These are phyloP conservation scores for Chlorella variabilis DNA, from an alignment of 163 green algal genomes.

Conservation along the genomic window DNA sequence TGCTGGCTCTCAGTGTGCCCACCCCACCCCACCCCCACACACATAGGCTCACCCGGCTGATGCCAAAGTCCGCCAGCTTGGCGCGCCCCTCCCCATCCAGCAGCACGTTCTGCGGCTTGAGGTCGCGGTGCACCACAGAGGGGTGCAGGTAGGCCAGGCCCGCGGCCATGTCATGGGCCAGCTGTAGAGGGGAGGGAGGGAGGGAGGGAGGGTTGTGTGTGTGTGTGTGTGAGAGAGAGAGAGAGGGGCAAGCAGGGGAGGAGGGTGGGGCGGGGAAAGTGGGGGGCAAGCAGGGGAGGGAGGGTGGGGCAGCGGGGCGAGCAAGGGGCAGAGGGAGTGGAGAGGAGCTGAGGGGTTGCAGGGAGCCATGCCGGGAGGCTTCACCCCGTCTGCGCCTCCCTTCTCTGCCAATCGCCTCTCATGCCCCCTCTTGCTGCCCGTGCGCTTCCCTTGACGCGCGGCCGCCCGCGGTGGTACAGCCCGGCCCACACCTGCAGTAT, in stretches of 20 bases:
- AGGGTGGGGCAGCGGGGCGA: too few species aligned
- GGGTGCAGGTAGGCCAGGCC: constrained; percentile 84
- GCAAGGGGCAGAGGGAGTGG: too few species aligned
- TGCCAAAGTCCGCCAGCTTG: constrained; percentile 91
- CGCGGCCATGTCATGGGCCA: constrained; percentile 65
- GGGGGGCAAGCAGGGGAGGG: neutral
- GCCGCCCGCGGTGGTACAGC: too few species aligned
- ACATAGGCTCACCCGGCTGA: constrained; percentile 58
- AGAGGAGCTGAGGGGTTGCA: too few species aligned
- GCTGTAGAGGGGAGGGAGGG: constrained; percentile 9
- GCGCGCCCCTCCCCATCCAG: constrained; percentile 68
- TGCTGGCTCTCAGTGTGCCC: neutral
- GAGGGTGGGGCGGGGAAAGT: too few species aligned
- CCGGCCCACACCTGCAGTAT: constrained; percentile 69
- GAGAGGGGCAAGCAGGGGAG: too few species aligned
- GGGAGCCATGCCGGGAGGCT: too few species aligned
- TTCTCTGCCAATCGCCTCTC: too few species aligned
- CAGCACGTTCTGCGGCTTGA: constrained; percentile 86
- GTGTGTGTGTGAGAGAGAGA: neutral
- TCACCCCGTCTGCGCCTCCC: too few species aligned
- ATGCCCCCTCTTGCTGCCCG: too few species aligned
- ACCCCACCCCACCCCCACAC: too few species aligned
- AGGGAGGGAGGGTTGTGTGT: neutral
- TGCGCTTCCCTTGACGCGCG: too few species aligned
- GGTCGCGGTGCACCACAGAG: constrained; percentile 79